Evolutionary conservation across 345 rosid genomes (phyloP).

Genomic region (Physaria fendleri): DNA sequence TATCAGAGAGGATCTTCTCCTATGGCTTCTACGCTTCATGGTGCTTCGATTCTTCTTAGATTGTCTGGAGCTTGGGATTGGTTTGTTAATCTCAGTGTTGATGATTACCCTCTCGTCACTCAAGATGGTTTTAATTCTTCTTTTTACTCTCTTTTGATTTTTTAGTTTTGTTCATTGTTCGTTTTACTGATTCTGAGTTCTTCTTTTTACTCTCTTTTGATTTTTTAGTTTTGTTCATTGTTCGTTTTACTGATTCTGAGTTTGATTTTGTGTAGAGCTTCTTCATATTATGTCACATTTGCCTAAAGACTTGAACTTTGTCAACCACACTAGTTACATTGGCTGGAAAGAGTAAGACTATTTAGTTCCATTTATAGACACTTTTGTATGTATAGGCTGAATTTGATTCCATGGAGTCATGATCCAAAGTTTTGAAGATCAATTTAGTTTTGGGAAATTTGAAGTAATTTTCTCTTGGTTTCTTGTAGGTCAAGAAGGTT

Average conservation of each 20-base stretch:
- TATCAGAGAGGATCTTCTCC: constrained; percentile 74
- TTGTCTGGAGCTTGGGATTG: constrained; percentile 77
- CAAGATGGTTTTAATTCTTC: constrained; percentile 65
- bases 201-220: not conserved
- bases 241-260: not conserved
- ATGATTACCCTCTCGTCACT: constrained; percentile 84
- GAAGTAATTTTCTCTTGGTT: constrained; percentile 1
- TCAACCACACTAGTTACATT: constrained; percentile 77
- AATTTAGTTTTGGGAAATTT: not conserved
- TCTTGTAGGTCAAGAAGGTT: constrained; percentile 57
- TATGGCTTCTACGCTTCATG: constrained; percentile 73
- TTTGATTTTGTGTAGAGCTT: constrained; percentile 58
- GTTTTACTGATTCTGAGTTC: not conserved
- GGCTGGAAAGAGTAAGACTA: constrained; percentile 90
- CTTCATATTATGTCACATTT: constrained; percentile 85
- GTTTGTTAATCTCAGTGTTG: constrained; percentile 63
- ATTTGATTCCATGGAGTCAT: not conserved
- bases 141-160: not conserved
- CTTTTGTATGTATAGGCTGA: not conserved
- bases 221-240: not conserved
- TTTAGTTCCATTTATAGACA: not conserved
- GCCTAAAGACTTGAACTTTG: constrained; percentile 74
- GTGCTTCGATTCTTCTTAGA: constrained; percentile 77
- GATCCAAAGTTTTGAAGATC: not conserved
- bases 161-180: not conserved